Evolutionary conservation across 495 filamentous ascomycete species (phyloP).

Genomic region (Daldinia bambusicola): DNA sequence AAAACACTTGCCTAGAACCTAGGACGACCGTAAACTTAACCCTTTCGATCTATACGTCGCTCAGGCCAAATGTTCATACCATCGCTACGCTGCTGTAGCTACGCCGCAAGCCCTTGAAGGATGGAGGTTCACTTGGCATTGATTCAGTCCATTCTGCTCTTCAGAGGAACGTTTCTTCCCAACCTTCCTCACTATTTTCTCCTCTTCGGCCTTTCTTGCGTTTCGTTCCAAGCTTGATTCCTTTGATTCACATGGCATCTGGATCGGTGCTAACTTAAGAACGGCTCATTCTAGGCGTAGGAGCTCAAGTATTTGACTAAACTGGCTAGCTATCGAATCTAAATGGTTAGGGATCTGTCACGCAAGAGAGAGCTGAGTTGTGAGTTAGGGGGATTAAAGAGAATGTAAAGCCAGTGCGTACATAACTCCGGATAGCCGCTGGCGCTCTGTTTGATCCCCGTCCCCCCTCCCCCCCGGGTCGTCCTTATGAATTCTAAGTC

Average conservation of each 20-base stretch:
- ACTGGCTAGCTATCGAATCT: neutral
- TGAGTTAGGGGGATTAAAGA: neutral
- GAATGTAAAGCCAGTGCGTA: slow-evolving; percentile 21
- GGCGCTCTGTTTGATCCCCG: neutral
- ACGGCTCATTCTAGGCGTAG: neutral
- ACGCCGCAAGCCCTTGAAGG: neutral
- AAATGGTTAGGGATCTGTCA: too few relatives aligned
- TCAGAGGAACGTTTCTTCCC: neutral
- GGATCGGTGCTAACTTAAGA: neutral
- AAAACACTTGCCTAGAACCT: neutral
- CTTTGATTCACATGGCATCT: neutral
- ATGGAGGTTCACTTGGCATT: neutral
- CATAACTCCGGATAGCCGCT: slow-evolving; percentile 29
- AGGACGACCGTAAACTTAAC: neutral
- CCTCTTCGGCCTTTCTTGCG: neutral
- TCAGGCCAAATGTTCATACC: too few relatives aligned
- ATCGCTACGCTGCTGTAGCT: too few relatives aligned
- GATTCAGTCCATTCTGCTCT: neutral
- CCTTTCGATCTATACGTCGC: neutral
- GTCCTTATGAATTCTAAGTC: neutral
- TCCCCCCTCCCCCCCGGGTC: neutral
- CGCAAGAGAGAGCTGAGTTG: too few relatives aligned
- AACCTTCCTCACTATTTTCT: neutral
- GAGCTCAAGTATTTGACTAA: neutral
- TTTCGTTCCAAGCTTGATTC: neutral